Percentiles rank a stretch among this genome's conserved stretches.
Conservation (phyloP, 2,329 filamentous ascomycete genomes). For the Helicocarpus griseus region DNA sequence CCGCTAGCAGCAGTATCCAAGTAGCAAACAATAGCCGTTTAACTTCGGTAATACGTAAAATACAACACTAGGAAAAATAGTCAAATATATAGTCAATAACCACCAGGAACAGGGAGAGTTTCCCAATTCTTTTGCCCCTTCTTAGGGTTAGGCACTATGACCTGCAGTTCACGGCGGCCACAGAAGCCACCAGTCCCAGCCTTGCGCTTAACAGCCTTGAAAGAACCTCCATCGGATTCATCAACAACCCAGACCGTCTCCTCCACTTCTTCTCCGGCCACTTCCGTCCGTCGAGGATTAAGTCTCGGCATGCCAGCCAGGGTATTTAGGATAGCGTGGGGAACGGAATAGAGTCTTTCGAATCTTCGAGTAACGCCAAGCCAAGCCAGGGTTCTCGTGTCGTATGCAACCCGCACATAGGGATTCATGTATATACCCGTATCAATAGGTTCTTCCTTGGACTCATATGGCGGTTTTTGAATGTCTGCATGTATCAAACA, state of each 20-base stretch:
- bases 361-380: conserved; percentile 52
- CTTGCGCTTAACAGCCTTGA: conserved; percentile 27
- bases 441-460: conserved; percentile 28
- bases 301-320: conserved; percentile 47
- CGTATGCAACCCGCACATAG: conserved; percentile 62
- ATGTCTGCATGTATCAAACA: conserved; percentile 48
- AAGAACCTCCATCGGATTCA: conserved; percentile 25
- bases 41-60: background rate
- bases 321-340: conserved; percentile 50
- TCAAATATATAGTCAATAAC: conserved; percentile 3
- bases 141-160: conserved; percentile 34
- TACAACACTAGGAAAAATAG: background rate
- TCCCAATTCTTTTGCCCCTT: conserved; percentile 38
- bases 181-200: conserved; percentile 38
- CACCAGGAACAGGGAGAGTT: conserved; percentile 29
- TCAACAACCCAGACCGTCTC: conserved; percentile 35
- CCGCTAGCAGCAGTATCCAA: background rate
- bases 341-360: conserved; percentile 53
- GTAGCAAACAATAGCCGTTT: background rate
- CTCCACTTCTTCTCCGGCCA: conserved; percentile 42
- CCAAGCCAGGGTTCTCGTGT: conserved; percentile 46
- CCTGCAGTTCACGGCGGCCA: conserved; percentile 33
- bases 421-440: conserved; percentile 65
- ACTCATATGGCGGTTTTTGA: conserved; percentile 23
- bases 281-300: conserved; percentile 53